Evolutionary conservation across 495 filamentous ascomycete genomes (phyloP).

Genomic region (Tuber aestivum): DNA sequence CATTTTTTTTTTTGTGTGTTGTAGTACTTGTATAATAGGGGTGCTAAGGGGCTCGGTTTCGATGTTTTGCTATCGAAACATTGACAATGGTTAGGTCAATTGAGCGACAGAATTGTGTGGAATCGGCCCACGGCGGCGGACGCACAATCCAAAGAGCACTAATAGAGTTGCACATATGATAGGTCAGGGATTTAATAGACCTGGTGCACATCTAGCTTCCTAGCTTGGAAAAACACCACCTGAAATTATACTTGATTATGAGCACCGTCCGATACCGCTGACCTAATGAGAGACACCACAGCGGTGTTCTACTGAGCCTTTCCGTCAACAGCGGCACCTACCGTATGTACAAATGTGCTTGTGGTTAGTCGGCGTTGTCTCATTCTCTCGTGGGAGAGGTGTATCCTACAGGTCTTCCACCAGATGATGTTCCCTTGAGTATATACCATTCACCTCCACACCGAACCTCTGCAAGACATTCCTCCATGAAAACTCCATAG

Average conservation of each 20-base stretch:
- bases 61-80: background rate
- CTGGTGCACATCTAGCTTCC: background rate
- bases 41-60: background rate
- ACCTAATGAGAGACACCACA: background rate
- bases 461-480: background rate
- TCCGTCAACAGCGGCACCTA: background rate
- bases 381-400: background rate
- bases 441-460: background rate
- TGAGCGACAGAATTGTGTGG: background rate
- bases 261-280: background rate
- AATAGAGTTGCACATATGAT: background rate
- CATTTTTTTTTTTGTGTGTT: background rate
- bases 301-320: background rate
- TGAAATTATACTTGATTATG: background rate
- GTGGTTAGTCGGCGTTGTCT: background rate
- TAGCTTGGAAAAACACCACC: background rate
- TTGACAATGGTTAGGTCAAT: background rate
- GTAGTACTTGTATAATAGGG: too few species aligned
- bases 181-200: background rate
- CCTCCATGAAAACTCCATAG: background rate
- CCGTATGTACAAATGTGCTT: background rate
- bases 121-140: background rate
- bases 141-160: background rate
- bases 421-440: background rate
- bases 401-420: background rate